Percentiles rank a stretch among this genome's conserved stretches.
Evolutionary conservation across 805 yeast species (phyloP).

Genomic region (Lachancea thermotolerans): DNA sequence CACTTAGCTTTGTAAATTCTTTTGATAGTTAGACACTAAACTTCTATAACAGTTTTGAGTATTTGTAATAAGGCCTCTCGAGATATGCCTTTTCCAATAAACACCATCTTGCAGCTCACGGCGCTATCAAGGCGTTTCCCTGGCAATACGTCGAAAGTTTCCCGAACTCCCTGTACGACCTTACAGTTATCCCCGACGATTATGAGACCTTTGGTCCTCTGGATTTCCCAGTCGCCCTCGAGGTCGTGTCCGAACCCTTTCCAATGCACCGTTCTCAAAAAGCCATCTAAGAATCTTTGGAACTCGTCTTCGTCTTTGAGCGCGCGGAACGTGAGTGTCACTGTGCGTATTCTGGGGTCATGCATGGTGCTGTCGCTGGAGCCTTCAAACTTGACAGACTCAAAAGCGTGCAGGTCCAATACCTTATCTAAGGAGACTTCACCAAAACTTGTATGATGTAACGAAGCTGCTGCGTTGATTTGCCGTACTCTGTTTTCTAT

Average conservation of each 20-base stretch:
- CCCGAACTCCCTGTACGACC: constrained; percentile 88
- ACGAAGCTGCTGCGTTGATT: constrained; percentile 66
- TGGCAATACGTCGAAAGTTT: constrained; percentile 75
- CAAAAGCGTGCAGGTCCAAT: constrained; percentile 77
- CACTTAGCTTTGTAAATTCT: background rate
- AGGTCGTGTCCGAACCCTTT: constrained; percentile 40
- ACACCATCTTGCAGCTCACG: constrained; percentile 51
- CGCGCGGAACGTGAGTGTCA: constrained; percentile 41
- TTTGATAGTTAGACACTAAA: background rate
- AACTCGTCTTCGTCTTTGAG: constrained; percentile 35
- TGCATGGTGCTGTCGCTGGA: constrained; percentile 30
- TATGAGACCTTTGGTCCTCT: constrained; percentile 74
- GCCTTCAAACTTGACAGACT: constrained; percentile 24
- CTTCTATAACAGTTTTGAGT: constrained; percentile 6
- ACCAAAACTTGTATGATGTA: constrained; percentile 66
- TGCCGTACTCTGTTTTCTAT: constrained; percentile 32
- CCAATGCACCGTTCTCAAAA: constrained; percentile 75
- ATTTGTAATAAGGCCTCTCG: constrained; percentile 29
- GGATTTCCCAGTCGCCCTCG: constrained; percentile 50
- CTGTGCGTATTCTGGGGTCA: constrained; percentile 49
- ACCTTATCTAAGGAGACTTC: constrained; percentile 57
- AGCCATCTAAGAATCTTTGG: constrained; percentile 42
- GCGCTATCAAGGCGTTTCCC: constrained; percentile 32
- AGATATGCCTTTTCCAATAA: constrained; percentile 64
- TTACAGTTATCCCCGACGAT: constrained; percentile 39